A percentile compares a stretch with the other conserved stretches of the same genome.
phyloP scores from a whole-genome alignment of 352 stramenopile species.

The Phytophthora melonis region DNA sequence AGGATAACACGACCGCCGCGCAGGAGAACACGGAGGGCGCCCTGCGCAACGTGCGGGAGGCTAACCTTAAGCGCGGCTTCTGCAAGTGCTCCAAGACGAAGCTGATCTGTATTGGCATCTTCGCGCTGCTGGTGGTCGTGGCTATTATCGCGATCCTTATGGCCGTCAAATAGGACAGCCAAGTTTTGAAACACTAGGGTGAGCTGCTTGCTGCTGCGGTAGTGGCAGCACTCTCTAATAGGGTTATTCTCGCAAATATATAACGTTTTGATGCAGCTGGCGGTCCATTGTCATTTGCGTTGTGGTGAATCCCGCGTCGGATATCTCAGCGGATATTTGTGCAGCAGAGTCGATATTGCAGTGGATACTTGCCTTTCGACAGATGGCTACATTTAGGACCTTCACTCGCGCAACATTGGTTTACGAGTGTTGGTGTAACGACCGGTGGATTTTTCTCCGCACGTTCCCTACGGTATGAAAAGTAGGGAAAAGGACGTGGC shows the following conservation, averaged over 20 bases:
- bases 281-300: not conserved
- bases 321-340: no score
- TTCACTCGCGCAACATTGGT: not conserved
- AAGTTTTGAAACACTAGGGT: conserved; percentile 10
- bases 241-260: conserved; percentile 26
- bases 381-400: not conserved
- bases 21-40: conserved; percentile 60
- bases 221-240: conserved; percentile 8
- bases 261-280: conserved; percentile 36
- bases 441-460: conserved; percentile 31
- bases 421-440: not conserved
- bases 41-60: conserved; percentile 64
- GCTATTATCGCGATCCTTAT: conserved; percentile 59
- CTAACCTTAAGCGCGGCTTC: conserved; percentile 56
- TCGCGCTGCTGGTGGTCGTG: conserved; percentile 55
- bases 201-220: not conserved
- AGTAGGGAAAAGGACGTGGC: conserved; percentile 8
- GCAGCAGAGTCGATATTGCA: no score
- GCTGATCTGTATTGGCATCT: conserved; percentile 64
- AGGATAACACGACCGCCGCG: conserved; percentile 59
- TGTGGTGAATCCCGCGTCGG: no score
- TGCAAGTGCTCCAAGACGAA: conserved; percentile 73
- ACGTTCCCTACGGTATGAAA: conserved; percentile 28
- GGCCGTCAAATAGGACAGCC: conserved; percentile 39
- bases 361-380: not conserved